Conservation (phyloP, 2,329 filamentous ascomycete genomes). For the Hyphodiscus sp. region DNA sequence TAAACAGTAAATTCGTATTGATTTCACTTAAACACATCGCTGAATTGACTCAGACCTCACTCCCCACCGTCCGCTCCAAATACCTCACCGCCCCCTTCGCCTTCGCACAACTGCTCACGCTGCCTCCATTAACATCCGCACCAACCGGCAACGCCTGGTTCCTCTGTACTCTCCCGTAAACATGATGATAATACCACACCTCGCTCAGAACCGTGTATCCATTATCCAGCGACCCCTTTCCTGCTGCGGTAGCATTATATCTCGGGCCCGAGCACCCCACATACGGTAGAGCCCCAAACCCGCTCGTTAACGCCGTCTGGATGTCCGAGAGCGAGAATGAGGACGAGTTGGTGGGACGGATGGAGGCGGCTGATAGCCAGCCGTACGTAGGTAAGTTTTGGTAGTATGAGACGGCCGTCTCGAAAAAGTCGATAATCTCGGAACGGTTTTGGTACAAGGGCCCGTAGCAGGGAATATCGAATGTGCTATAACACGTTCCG, state of each 20-base stretch:
- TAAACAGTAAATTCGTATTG: too few relatives aligned
- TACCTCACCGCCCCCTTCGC: constrained; percentile 47
- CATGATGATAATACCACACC: constrained; percentile 62
- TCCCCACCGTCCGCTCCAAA: constrained; percentile 37
- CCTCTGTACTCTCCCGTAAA: constrained; percentile 50
- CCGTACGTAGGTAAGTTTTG: constrained; percentile 50
- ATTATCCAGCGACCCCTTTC: constrained; percentile 46
- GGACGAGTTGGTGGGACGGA: constrained; percentile 52
- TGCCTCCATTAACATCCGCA: constrained; percentile 41
- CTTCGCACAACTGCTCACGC: constrained; percentile 49
- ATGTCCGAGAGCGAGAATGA: constrained; percentile 48
- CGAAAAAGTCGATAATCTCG: constrained; percentile 58
- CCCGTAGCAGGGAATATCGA: constrained; percentile 59
- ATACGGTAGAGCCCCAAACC: constrained; percentile 50
- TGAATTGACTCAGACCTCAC: too few relatives aligned
- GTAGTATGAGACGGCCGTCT: constrained; percentile 53
- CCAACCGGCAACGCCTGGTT: constrained; percentile 34
- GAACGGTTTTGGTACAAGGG: constrained; percentile 48
- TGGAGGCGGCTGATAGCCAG: constrained; percentile 50
- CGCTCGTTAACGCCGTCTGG: constrained; percentile 41
- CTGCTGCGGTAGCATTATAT: constrained; percentile 54
- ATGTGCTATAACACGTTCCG: constrained; percentile 60
- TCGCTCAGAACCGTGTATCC: constrained; percentile 53
- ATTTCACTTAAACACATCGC: too few relatives aligned
- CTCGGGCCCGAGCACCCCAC: constrained; percentile 54